Conservation (phyloP, 129 eudicot species). For the Ambrosia trifida region DNA sequence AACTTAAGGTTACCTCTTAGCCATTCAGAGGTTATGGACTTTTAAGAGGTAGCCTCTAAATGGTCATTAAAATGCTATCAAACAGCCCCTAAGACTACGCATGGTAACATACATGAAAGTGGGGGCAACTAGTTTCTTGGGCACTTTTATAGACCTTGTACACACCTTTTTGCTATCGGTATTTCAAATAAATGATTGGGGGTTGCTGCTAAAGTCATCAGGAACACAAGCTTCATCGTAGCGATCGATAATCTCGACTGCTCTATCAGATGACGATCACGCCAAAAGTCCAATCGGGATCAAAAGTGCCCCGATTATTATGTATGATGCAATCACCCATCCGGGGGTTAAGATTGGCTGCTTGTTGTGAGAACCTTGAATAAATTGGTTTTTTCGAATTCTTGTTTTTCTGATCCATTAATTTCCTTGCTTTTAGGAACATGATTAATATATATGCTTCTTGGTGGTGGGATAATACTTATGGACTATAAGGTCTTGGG, state of each 20-base stretch:
- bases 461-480: no score
- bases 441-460: neutral
- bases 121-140: slow-evolving; percentile 73
- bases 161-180: slow-evolving; percentile 54
- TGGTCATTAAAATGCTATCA: no score
- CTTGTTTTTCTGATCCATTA: slow-evolving; percentile 36
- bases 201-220: slow-evolving; percentile 13
- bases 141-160: slow-evolving; percentile 49
- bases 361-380: slow-evolving; percentile 91
- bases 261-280: slow-evolving; percentile 63
- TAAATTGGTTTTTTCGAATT: slow-evolving; percentile 33
- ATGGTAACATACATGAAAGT: slow-evolving; percentile 70
- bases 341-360: slow-evolving; percentile 84
- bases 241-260: slow-evolving; percentile 71
- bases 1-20: no score
- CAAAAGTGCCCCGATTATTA: slow-evolving; percentile 60
- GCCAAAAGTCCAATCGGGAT: slow-evolving; percentile 75
- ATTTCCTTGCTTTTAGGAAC: no score
- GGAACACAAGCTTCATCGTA: slow-evolving; percentile 71
- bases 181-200: slow-evolving; percentile 47
- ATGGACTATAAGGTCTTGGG: no score
- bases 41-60: no score
- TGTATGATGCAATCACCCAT: slow-evolving; percentile 59
- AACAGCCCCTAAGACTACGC: no score
- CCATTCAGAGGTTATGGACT: no score